Evolutionary conservation across 129 eudicot species (phyloP), one percentile per base, ranked within the genome.

Genomic region (Mikania micrantha): DNA sequence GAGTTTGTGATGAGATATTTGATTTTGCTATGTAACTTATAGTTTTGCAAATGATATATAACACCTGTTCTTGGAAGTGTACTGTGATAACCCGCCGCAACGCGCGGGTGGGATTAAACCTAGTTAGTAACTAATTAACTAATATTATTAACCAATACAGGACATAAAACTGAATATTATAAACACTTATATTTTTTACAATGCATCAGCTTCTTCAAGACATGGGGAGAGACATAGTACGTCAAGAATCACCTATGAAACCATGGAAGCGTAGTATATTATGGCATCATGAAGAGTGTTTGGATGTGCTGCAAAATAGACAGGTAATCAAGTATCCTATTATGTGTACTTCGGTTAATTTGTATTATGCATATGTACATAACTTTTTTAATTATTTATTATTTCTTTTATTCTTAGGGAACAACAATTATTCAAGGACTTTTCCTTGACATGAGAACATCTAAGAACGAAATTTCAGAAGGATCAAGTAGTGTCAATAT

Each of bases 191-290:
- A n/a, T n/a, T n/a, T n/a, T n/a, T n/a, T n/a, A n/a, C n/a, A n/a
- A 74, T 74, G 79, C 73, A 74, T 32, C 79, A 66, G 31, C 63
- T 74, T 24, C 53, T 74, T 57, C 72, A 49, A 13, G 71, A 77
- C 4, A 77, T 77, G 75, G 81, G 76, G 31, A 77, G 71, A 62
- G 72, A 77, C 28, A 36, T 77, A 49, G 60, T 69, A 4, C 22
- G 32, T 7, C 76, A 69, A 69, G 76, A 77, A 39, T 52, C 71
- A 28, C 76, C 76, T 17, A 29, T 50, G 7, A 59, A 77, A 21
- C 79, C 78, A 6, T 64, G 76, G 65, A 60, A 61, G 32, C 72
- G 59, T 36, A 77, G 76, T 27, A 58, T 42, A 38, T 3, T 77
- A 45, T 74, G 53, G 66, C 38, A 5, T 48, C 59, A 49, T 1